These are phyloP conservation scores for Davidsoniella neocaledoniae DNA, from an alignment of 2,329 filamentous ascomycete genomes.

Conservation along the genomic window DNA sequence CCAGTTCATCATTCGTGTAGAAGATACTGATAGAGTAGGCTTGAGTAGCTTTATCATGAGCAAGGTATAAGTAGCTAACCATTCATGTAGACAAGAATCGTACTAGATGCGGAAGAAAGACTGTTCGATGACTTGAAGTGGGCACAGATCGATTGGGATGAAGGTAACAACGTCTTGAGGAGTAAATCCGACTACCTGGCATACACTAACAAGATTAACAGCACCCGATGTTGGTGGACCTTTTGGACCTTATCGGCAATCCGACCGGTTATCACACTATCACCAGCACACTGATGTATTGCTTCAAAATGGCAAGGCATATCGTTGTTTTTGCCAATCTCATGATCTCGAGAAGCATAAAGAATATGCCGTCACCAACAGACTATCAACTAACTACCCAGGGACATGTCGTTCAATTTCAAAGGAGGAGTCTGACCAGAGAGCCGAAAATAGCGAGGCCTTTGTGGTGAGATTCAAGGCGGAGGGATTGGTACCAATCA, in stretches of 20 bases:
- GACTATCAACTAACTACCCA: conserved; percentile 30
- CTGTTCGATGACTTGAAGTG: conserved; percentile 69
- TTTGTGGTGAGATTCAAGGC: conserved; percentile 66
- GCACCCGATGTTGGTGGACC: conserved; percentile 67
- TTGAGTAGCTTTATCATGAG: not conserved
- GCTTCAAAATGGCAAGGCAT: conserved; percentile 56
- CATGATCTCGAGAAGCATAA: conserved; percentile 54
- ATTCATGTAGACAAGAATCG: conserved; percentile 51
- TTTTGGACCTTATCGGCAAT: conserved; percentile 61
- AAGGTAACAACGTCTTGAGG: conserved; percentile 24
- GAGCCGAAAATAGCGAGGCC: conserved; percentile 49
- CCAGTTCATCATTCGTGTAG: conserved; percentile 77
- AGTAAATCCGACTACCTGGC: not conserved
- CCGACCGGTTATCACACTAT: conserved; percentile 62
- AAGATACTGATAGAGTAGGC: conserved; percentile 82
- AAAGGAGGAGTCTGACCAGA: conserved; percentile 48
- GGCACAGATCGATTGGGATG: conserved; percentile 86
- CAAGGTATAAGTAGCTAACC: conserved; percentile 10
- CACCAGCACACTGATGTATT: conserved; percentile 51
- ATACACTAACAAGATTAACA: conserved; percentile 19
- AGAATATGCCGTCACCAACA: conserved; percentile 38
- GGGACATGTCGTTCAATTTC: conserved; percentile 56
- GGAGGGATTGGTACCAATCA: conserved; percentile 18
- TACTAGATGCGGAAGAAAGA: conserved; percentile 60
- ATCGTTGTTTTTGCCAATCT: conserved; percentile 79